Conservation (phyloP, 2,329 filamentous ascomycete species). For the Ceratocystis albifundus region DNA sequence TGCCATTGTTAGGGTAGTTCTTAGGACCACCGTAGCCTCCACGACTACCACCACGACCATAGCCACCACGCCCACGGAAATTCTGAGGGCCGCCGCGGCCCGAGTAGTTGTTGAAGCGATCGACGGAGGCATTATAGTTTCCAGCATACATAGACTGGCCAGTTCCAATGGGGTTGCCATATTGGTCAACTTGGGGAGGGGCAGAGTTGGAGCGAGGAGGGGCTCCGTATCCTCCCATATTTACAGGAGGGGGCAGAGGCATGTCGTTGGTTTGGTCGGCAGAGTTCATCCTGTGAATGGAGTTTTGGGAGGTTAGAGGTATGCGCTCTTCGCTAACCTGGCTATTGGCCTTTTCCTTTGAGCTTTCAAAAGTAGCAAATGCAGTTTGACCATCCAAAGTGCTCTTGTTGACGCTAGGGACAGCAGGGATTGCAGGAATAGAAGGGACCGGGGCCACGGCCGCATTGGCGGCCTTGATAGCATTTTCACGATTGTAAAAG, state of each 20-base stretch:
- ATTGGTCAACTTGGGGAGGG: slow-evolving; percentile 43
- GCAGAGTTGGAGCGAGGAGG: slow-evolving; percentile 35
- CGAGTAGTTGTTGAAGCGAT: slow-evolving; percentile 38
- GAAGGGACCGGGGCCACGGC: slow-evolving; percentile 40
- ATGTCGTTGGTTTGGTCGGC: slow-evolving; percentile 12
- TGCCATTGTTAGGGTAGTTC: slow-evolving; percentile 26
- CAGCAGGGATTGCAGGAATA: slow-evolving; percentile 32
- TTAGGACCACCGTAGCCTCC: slow-evolving; percentile 37
- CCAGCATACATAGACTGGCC: slow-evolving; percentile 5
- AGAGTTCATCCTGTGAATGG: slow-evolving; percentile 43
- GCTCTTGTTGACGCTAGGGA: slow-evolving; percentile 29
- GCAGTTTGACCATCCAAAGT: slow-evolving; percentile 38
- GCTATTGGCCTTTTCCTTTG: slow-evolving; percentile 39
- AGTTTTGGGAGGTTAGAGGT: slow-evolving; percentile 55
- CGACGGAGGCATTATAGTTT: slow-evolving; percentile 32
- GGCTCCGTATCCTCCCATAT: slow-evolving; percentile 29
- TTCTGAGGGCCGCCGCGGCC: slow-evolving; percentile 41
- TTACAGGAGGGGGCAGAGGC: slow-evolving; percentile 22
- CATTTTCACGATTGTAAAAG: slow-evolving; percentile 64
- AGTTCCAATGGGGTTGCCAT: slow-evolving; percentile 44
- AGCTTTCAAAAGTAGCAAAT: slow-evolving; percentile 57
- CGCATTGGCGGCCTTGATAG: slow-evolving; percentile 38
- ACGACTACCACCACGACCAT: slow-evolving; percentile 38
- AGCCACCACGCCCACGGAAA: slow-evolving; percentile 40
- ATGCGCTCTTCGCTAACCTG: slow-evolving; percentile 56